Evolutionary conservation across 352 stramenopile species (phyloP), one percentile per base, ranked within the genome.

Genomic region (Phytophthora syringae): DNA sequence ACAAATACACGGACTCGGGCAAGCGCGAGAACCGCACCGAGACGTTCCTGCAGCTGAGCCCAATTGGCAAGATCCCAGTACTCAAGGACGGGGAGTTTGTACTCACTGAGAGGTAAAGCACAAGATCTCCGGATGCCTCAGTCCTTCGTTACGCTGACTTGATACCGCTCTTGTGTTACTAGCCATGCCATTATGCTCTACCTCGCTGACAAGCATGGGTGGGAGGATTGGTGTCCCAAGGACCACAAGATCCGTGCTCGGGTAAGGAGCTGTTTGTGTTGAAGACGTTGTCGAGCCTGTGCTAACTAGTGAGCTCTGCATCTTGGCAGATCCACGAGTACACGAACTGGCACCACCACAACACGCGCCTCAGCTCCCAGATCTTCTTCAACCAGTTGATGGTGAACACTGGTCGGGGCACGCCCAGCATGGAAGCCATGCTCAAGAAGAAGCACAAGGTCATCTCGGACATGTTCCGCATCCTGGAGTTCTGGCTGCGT

Each of bases 121-220:
- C n/a, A n/a, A n/a, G n/a, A n/a, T n/a, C n/a, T n/a, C n/a, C n/a
- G n/a, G 16, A n/a, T 3, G 24, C 27, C 37, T 15, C 24, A 49
- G 16, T 22, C 12, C 37, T 43, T 22, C 12, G 21, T 7, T n/a
- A 43, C 5, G 6, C 37, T 43, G 16, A 43, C 37, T 39, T 50
- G 25, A 22, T 20, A 9, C n/a, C n/a, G n/a, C n/a, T n/a, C n/a
- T 64, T 20, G 10, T 63, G 13, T 16, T 9, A 2, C 3, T n/a
- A 90, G 82, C 62, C 82, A 91, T 52, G 82, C 82, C 10, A 91
- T 91, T 60, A 91, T 91, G 80, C 64, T 88, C 9, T 91, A 91
- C 60, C 70, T 91, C 11, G 69, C 76, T 15, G 79, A 88, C 52
- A 91, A 91, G 64, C 75, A 91, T 44, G 80, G 78, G 1, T 91